A percentile compares a stretch with the other conserved stretches of the same genome.
phyloP scores from a whole-genome alignment of 176 grass and related monocot genomes.

The Thalia dealbata region DNA sequence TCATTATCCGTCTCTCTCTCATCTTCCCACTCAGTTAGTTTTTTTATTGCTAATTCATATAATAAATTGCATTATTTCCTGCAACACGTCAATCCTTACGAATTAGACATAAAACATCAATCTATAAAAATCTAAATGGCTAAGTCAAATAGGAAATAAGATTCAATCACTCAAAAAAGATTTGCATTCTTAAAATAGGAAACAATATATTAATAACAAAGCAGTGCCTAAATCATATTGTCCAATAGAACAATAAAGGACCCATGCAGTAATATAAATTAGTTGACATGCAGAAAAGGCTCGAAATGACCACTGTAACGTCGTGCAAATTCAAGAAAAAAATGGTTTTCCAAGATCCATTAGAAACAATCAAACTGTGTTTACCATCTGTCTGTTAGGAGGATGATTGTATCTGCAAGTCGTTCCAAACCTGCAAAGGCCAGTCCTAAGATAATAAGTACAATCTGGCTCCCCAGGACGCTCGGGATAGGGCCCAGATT shows the following conservation, averaged over 20 bases:
- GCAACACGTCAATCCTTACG: not conserved
- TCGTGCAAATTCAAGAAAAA: constrained; percentile 12
- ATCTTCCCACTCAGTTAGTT: not conserved
- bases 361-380: constrained; percentile 10
- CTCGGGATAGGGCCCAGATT: constrained; percentile 64
- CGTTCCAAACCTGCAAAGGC: constrained; percentile 83
- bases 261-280: not conserved
- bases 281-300: too few species aligned
- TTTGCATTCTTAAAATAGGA: too few species aligned
- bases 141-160: too few species aligned
- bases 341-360: constrained; percentile 6
- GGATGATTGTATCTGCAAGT: constrained; percentile 98
- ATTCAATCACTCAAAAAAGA: too few species aligned
- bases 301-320: too few species aligned
- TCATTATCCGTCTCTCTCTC: too few species aligned
- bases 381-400: constrained; percentile 78
- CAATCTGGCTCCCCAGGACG: constrained; percentile 72
- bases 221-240: not conserved
- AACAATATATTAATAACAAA: not conserved
- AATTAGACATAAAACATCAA: not conserved
- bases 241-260: not conserved
- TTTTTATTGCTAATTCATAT: not conserved
- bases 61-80: too few species aligned
- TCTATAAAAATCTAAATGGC: too few species aligned
- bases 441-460: constrained; percentile 97